phyloP scores from a whole-genome alignment of 345 rosid species.

The Arabis alpina region DNA sequence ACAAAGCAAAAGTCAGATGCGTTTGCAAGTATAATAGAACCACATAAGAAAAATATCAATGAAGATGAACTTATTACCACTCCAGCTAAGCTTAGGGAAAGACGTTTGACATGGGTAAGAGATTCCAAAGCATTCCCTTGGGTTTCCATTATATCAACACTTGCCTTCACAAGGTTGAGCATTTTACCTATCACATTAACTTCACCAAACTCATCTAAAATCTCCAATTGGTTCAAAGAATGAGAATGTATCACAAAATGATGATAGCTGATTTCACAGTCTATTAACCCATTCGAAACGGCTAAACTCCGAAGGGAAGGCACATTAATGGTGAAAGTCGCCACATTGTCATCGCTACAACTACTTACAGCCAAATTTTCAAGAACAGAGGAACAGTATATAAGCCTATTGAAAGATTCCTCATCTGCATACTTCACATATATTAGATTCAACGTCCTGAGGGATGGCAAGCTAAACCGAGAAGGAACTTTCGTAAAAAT shows the following conservation, averaged over 20 bases:
- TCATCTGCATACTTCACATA: neutral
- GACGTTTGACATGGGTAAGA: neutral
- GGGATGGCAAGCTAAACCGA: neutral
- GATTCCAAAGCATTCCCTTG: neutral
- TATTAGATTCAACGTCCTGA: too few relatives aligned
- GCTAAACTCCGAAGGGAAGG: neutral
- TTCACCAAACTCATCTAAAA: neutral
- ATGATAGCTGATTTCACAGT: neutral
- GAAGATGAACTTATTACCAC: neutral
- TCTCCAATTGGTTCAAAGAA: slow-evolving; percentile 10
- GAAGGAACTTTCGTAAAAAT: slow-evolving; percentile 15
- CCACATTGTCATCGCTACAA: slow-evolving; percentile 4
- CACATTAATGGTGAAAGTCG: neutral
- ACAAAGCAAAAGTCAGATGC: slow-evolving; percentile 6
- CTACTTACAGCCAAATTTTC: neutral
- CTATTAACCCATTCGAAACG: neutral
- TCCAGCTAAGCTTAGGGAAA: neutral
- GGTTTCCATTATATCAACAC: neutral
- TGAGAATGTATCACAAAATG: slow-evolving; percentile 14
- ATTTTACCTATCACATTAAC: neutral
- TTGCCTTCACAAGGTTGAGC: slow-evolving; percentile 19
- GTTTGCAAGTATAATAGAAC: neutral
- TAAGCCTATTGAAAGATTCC: slow-evolving; percentile 18
- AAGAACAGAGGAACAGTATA: neutral
- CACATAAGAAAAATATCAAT: neutral